A percentile compares a stretch with the other conserved stretches of the same genome.
phyloP scores from a whole-genome alignment of 106 monocot genomes.

The Dendrobium catenatum region DNA sequence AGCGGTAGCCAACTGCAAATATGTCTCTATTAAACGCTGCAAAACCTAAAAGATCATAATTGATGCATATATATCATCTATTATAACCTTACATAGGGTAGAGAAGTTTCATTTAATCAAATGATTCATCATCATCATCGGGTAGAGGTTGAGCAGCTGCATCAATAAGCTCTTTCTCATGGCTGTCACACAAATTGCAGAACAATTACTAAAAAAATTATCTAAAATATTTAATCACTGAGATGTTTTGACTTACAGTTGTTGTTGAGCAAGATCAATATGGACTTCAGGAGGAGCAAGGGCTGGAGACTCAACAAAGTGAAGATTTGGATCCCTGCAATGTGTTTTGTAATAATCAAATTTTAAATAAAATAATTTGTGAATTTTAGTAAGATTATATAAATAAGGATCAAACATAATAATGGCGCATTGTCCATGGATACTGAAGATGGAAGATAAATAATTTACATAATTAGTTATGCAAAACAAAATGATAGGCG shows the following conservation, averaged over 20 bases:
- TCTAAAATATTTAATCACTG: neutral
- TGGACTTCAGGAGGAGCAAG: constrained; percentile 73
- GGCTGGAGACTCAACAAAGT: constrained; percentile 66
- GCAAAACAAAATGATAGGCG: neutral
- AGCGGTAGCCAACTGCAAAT: too few relatives aligned
- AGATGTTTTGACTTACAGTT: constrained; percentile 26
- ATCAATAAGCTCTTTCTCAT: constrained; percentile 40
- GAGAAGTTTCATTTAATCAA: constrained; percentile 16
- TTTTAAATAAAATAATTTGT: neutral
- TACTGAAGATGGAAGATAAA: constrained; percentile 24
- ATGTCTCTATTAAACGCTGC: too few relatives aligned
- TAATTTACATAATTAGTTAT: neutral
- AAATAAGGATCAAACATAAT: constrained; percentile 46
- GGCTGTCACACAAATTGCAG: constrained; percentile 13
- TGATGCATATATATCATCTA: too few relatives aligned
- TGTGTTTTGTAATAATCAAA: neutral
- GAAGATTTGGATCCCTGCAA: constrained; percentile 58
- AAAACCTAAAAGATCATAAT: too few relatives aligned
- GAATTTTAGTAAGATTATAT: neutral
- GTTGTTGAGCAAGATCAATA: constrained; percentile 51
- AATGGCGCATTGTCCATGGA: constrained; percentile 70
- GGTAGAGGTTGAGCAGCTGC: constrained; percentile 58
- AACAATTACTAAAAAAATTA: neutral
- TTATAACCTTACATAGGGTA: too few relatives aligned
- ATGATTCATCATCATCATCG: constrained; percentile 49